A percentile compares a stretch with the other conserved stretches of the same genome.
These are phyloP conservation scores for Lolium perenne DNA, from an alignment of 176 grass and related monocot species.

Conservation along the genomic window DNA sequence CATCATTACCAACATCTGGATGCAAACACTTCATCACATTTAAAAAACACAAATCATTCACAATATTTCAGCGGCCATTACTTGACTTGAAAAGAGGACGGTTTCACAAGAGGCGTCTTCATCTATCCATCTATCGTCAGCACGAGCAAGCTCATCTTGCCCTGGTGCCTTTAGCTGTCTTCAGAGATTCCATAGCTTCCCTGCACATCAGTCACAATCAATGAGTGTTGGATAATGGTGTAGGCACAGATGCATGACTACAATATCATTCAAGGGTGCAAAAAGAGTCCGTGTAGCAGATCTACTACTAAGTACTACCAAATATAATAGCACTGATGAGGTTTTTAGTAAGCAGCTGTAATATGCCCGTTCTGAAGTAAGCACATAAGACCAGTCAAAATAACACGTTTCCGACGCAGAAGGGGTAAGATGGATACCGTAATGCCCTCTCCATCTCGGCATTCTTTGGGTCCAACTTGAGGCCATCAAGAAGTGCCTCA, in stretches of 20 bases:
- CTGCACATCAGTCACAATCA: neutral
- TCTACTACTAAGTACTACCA: too few species aligned
- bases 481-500: neutral
- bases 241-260: neutral
- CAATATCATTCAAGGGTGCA: neutral
- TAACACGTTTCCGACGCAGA: too few species aligned
- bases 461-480: constrained; percentile 9
- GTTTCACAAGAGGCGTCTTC: neutral
- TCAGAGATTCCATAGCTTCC: neutral
- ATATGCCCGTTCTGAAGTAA: too few species aligned
- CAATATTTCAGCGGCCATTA: too few species aligned
- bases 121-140: neutral
- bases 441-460: neutral
- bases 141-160: neutral
- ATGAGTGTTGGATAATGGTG: neutral
- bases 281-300: neutral
- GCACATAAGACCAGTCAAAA: too few species aligned
- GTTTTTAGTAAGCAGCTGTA: too few species aligned
- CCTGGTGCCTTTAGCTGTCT: neutral
- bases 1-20: too few species aligned
- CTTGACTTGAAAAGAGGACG: neutral
- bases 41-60: too few species aligned
- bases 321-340: too few species aligned
- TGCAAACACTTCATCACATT: too few species aligned
- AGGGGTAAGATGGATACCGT: too few species aligned